Evolutionary conservation across 306 rosid species (phyloP), one percentile per base, ranked within the genome.

Genomic region (Sechiopsis laciniata): DNA sequence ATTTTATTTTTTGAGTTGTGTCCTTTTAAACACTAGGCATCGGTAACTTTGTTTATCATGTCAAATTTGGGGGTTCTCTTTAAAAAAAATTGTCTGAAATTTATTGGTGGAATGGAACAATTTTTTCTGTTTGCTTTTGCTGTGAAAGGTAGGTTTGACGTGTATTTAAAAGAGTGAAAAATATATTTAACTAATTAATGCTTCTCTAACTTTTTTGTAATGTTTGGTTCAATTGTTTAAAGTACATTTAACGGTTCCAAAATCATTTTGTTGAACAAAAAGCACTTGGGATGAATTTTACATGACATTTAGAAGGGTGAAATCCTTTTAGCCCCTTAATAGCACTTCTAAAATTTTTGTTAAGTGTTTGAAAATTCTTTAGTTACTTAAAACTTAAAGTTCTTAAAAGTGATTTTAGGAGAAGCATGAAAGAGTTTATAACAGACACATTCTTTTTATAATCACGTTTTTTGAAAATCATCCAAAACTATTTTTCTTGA

Each of bases 61-160:
- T n/a, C 61, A 68, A 29, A 37, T 56, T 69, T 69, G 55, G 8
- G n/a, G n/a, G 58, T 67, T 51, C 22, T 52, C n/a, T 20, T 46
- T 46, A 50, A 46, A 67, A 67, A 5, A 17, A 19, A 20, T 67
- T 68, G 64, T 69, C 60, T 19, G 42, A 54, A 65, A 10, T 76
- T 55, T 32, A 16, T 67, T 55, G 19, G 46, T 13, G 50, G 26
- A 46, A 16, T n/a, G 26, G 40, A 53, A 40, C 63, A 29, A 6
- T 53, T 55, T 54, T 10, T 55, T 10, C 10, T 26, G 21, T 24
- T 37, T 54, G 48, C 54, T 42, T 65, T 65, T 42, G 54, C 55
- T 42, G 37, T 67, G 15, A 12, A 20, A 16, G 17, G 11, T 60
- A 60, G 15, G 40, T 59, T 59, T 59, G 17, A 24, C 2, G 10